phyloP scores from a whole-genome alignment of 2,329 filamentous ascomycete species.

The Aspergillus glaucus region DNA sequence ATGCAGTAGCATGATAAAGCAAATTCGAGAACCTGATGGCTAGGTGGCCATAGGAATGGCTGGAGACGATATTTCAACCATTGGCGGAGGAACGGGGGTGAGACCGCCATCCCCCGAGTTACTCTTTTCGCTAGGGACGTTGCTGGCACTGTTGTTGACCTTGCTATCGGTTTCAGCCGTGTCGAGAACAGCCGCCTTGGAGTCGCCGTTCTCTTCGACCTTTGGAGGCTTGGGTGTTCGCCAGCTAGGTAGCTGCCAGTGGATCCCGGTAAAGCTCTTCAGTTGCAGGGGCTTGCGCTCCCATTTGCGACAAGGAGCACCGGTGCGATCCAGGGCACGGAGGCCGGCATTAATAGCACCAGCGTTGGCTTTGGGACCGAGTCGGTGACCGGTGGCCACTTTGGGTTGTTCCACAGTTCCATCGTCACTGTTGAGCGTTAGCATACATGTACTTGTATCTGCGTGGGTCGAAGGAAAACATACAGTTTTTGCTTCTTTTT shows the following conservation, averaged over 20 bases:
- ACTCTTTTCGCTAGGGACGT: slow-evolving; percentile 55
- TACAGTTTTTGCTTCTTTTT: slow-evolving; percentile 96
- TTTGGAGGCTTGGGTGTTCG: slow-evolving; percentile 46
- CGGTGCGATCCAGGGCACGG: slow-evolving; percentile 84
- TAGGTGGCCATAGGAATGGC: slow-evolving; percentile 36
- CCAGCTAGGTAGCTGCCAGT: slow-evolving; percentile 80
- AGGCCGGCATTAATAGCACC: slow-evolving; percentile 96
- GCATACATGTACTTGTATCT: background rate
- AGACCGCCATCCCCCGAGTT: slow-evolving; percentile 46
- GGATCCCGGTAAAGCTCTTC: slow-evolving; percentile 85
- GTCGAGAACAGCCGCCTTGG: slow-evolving; percentile 48
- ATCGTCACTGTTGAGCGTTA: slow-evolving; percentile 40
- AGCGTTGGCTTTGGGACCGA: slow-evolving; percentile 93
- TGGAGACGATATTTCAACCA: slow-evolving; percentile 49
- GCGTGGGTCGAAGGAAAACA: slow-evolving; percentile 36
- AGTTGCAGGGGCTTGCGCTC: slow-evolving; percentile 71
- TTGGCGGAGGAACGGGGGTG: slow-evolving; percentile 40
- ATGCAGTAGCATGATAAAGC: background rate
- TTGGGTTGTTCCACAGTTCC: slow-evolving; percentile 41
- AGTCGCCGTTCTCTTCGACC: slow-evolving; percentile 56
- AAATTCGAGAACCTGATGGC: slow-evolving; percentile 1
- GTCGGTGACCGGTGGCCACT: slow-evolving; percentile 59
- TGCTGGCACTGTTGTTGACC: slow-evolving; percentile 50
- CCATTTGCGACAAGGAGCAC: slow-evolving; percentile 91
- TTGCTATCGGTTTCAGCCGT: slow-evolving; percentile 53